Conservation (phyloP, 2,329 filamentous ascomycete genomes). For the Sarocladium oryzae region DNA sequence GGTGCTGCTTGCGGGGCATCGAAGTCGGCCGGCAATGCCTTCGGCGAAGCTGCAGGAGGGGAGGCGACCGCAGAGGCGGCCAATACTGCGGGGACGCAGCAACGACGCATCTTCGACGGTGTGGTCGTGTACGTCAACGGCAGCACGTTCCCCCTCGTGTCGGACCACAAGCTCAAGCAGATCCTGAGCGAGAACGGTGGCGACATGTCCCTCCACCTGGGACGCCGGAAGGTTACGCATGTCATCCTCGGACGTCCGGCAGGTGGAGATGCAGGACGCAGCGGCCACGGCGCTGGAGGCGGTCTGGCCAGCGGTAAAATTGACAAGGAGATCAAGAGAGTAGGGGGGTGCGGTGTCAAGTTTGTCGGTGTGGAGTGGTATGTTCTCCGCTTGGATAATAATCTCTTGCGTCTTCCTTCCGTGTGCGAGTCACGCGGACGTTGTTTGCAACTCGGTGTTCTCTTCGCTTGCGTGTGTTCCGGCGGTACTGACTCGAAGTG, state of each 20-base stretch:
- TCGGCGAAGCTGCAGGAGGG: slow-evolving; percentile 24
- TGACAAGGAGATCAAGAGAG: slow-evolving; percentile 67
- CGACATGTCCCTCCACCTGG: slow-evolving; percentile 61
- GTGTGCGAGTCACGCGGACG: neutral
- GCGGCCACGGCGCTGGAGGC: slow-evolving; percentile 60
- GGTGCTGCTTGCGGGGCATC: slow-evolving; percentile 16
- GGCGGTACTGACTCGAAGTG: neutral
- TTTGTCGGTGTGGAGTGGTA: slow-evolving; percentile 79
- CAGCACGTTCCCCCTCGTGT: slow-evolving; percentile 72
- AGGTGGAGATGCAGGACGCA: slow-evolving; percentile 46
- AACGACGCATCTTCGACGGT: slow-evolving; percentile 55
- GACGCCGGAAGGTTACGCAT: slow-evolving; percentile 72
- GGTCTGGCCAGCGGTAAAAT: slow-evolving; percentile 72
- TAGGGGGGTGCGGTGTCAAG: slow-evolving; percentile 64
- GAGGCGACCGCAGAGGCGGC: slow-evolving; percentile 36
- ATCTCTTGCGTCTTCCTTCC: slow-evolving; percentile 10
- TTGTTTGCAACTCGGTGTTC: neutral
- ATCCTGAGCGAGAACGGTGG: slow-evolving; percentile 71
- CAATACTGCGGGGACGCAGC: slow-evolving; percentile 17
- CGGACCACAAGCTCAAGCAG: slow-evolving; percentile 80
- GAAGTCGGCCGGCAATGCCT: neutral
- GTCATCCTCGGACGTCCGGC: slow-evolving; percentile 67
- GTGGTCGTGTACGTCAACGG: slow-evolving; percentile 82
- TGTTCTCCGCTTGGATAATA: slow-evolving; percentile 20
- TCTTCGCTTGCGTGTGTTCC: neutral